Evolutionary conservation across 2,329 filamentous ascomycete species (phyloP).

Genomic region (Bipolaris gigantea): DNA sequence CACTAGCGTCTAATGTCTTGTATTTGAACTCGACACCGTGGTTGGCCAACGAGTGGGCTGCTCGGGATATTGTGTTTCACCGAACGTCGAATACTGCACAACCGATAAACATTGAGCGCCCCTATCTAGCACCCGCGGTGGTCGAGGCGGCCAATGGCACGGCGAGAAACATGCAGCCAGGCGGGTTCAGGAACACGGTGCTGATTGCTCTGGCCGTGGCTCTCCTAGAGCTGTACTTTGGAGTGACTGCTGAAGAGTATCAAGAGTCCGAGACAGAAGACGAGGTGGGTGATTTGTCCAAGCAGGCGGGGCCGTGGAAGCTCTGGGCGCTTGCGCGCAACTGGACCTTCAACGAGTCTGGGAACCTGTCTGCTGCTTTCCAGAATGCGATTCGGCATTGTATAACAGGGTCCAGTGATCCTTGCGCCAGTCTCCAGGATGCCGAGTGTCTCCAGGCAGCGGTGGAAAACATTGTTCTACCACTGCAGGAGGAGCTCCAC

Average conservation of each 20-base stretch:
- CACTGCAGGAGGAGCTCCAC: slow-evolving; percentile 42
- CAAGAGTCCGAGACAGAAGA: slow-evolving; percentile 27
- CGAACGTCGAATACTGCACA: slow-evolving; percentile 20
- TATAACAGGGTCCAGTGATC: slow-evolving; percentile 40
- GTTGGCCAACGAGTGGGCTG: slow-evolving; percentile 40
- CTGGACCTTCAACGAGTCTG: slow-evolving; percentile 40
- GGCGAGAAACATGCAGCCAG: slow-evolving; percentile 8
- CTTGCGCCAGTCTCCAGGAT: slow-evolving; percentile 39
- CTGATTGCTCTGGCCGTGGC: slow-evolving; percentile 41
- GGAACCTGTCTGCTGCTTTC: slow-evolving; percentile 43
- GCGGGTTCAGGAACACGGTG: slow-evolving; percentile 38
- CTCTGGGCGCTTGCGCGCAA: slow-evolving; percentile 39
- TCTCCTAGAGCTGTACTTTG: slow-evolving; percentile 44
- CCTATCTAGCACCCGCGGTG: slow-evolving; percentile 32
- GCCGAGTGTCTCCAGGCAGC: slow-evolving; percentile 42
- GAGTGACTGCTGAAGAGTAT: slow-evolving; percentile 37
- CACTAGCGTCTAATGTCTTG: slow-evolving; percentile 40
- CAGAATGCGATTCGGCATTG: slow-evolving; percentile 40
- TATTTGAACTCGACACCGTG: slow-evolving; percentile 44
- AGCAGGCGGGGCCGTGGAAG: slow-evolving; percentile 32
- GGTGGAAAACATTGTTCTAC: slow-evolving; percentile 42
- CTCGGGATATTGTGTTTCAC: slow-evolving; percentile 41
- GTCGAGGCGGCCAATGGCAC: slow-evolving; percentile 11
- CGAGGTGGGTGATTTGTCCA: slow-evolving; percentile 13
- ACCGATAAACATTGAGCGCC: slow-evolving; percentile 36